Conservation (phyloP, 345 rosid genomes). For the Salix exigua region DNA sequence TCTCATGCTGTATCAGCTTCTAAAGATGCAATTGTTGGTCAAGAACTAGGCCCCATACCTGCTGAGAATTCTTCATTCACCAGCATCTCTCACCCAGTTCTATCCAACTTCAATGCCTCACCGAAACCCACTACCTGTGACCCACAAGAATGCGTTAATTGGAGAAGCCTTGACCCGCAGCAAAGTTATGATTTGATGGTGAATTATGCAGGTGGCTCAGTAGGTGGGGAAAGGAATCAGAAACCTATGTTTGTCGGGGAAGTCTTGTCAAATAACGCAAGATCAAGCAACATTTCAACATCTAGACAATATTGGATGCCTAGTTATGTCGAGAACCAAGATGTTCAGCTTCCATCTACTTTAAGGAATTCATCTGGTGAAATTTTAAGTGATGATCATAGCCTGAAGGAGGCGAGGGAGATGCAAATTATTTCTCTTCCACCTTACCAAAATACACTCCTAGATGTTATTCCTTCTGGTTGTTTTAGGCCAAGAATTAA, state of each 20-base stretch:
- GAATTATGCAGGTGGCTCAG: slow-evolving; percentile 37
- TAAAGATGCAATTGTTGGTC: slow-evolving; percentile 24
- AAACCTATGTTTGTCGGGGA: slow-evolving; percentile 30
- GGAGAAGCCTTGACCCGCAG: slow-evolving; percentile 31
- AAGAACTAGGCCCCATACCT: slow-evolving; percentile 7
- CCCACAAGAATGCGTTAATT: slow-evolving; percentile 27
- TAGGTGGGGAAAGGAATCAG: slow-evolving; percentile 30
- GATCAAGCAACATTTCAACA: slow-evolving; percentile 14
- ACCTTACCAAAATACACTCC: slow-evolving; percentile 18
- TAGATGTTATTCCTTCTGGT: slow-evolving; percentile 36
- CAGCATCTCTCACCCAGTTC: slow-evolving; percentile 20
- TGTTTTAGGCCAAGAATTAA: slow-evolving; percentile 14
- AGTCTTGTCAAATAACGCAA: slow-evolving; percentile 40
- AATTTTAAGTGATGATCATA: slow-evolving; percentile 22
- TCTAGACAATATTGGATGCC: slow-evolving; percentile 24
- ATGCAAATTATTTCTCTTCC: slow-evolving; percentile 20
- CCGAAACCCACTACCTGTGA: slow-evolving; percentile 16
- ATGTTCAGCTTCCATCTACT: slow-evolving; percentile 20
- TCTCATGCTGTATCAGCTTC: slow-evolving; percentile 8
- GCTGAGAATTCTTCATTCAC: slow-evolving; percentile 12
- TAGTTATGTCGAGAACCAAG: slow-evolving; percentile 17
- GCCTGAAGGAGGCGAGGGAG: slow-evolving; percentile 19
- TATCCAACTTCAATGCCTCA: slow-evolving; percentile 9
- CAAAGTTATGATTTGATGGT: slow-evolving; percentile 39
- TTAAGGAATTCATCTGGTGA: slow-evolving; percentile 24